Conservation (phyloP, 1,284 basidiomycete genomes). For the Fistulina hepatica region DNA sequence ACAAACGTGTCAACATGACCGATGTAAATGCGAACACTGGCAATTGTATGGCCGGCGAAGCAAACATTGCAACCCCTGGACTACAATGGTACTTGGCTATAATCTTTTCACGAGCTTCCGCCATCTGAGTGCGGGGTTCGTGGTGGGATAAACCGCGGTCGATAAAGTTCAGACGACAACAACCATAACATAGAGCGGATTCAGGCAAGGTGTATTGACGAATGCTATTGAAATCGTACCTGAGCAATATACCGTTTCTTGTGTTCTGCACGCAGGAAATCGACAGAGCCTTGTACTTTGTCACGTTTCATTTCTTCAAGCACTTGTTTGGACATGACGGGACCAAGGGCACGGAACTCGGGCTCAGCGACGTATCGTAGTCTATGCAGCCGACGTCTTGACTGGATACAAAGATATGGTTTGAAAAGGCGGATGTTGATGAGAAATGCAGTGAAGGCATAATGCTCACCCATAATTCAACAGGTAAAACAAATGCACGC, state of each 20-base stretch:
- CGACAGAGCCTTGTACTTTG: slow-evolving; percentile 42
- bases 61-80: slow-evolving; percentile 46
- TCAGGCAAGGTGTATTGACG: background rate
- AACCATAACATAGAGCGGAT: slow-evolving; percentile 6
- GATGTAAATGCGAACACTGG: slow-evolving; percentile 64
- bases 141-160: background rate
- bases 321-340: slow-evolving; percentile 40
- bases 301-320: slow-evolving; percentile 48
- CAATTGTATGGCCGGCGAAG: slow-evolving; percentile 58
- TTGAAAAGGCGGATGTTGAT: slow-evolving; percentile 6
- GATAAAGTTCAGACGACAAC: slow-evolving; percentile 3
- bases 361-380: slow-evolving; percentile 64
- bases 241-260: slow-evolving; percentile 34
- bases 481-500: slow-evolving; percentile 61
- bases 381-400: slow-evolving; percentile 50
- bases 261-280: slow-evolving; percentile 38
- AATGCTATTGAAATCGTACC: slow-evolving; percentile 22
- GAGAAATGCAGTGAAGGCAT: slow-evolving; percentile 10
- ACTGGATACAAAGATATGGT: slow-evolving; percentile 39
- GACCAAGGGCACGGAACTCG: slow-evolving; percentile 43
- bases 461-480: slow-evolving; percentile 78
- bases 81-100: slow-evolving; percentile 46
- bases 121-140: slow-evolving; percentile 31
- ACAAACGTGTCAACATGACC: slow-evolving; percentile 45
- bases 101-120: slow-evolving; percentile 44